Percentiles rank a stretch among this genome's conserved stretches.
phyloP scores from a whole-genome alignment of 495 filamentous ascomycete species.

The Gamarada debralockiae region DNA sequence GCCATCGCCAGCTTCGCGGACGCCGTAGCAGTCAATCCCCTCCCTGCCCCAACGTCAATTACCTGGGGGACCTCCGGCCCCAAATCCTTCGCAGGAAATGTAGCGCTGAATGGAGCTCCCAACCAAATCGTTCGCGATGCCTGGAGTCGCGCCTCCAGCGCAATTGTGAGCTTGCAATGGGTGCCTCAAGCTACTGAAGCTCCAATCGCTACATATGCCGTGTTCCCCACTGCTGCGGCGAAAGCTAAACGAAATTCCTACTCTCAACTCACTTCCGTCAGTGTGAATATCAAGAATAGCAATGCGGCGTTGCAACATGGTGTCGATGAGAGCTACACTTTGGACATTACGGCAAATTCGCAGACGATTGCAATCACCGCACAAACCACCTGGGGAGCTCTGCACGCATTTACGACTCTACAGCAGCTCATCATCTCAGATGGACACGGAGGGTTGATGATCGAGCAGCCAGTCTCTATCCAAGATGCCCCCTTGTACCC shows the following conservation, averaged over 20 bases:
- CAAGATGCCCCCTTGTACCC: constrained; percentile 45
- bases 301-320: constrained; percentile 46
- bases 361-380: constrained; percentile 40
- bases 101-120: constrained; percentile 25
- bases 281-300: constrained; percentile 37
- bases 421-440: constrained; percentile 49
- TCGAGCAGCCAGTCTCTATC: constrained; percentile 47
- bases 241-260: constrained; percentile 27
- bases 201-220: constrained; percentile 40
- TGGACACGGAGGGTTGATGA: constrained; percentile 36
- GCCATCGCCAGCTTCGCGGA: background rate
- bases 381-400: constrained; percentile 48
- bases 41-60: constrained; percentile 50
- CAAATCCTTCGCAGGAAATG: constrained; percentile 27
- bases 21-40: constrained; percentile 48
- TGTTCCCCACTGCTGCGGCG: constrained; percentile 40
- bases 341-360: constrained; percentile 36
- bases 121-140: constrained; percentile 33
- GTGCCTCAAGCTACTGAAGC: constrained; percentile 47
- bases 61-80: constrained; percentile 50
- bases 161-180: constrained; percentile 47
- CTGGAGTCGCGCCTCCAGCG: constrained; percentile 44
- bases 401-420: constrained; percentile 57
- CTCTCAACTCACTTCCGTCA: constrained; percentile 25
- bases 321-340: constrained; percentile 56